Evolutionary conservation across 202 grass and related monocot species (phyloP).

Genomic region (Setaria italica): DNA sequence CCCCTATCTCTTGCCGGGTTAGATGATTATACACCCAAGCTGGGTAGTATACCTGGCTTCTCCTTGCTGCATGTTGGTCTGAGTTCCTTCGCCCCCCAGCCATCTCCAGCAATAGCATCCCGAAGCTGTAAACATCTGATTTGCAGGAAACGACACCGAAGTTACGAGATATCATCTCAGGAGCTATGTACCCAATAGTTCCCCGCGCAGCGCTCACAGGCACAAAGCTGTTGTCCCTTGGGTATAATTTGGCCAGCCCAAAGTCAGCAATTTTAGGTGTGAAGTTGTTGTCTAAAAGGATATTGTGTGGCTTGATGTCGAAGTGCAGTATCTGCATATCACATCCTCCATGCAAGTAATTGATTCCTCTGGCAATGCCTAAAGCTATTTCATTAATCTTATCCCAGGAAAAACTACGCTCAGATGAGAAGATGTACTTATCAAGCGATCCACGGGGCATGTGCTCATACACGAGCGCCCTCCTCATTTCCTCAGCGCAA

Average conservation of each 20-base stretch:
- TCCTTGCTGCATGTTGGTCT: background rate
- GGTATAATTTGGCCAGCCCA: conserved; percentile 58
- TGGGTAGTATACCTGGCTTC: conserved; percentile 40
- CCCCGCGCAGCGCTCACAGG: conserved; percentile 44
- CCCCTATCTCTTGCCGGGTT: background rate
- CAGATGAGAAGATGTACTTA: conserved; percentile 47
- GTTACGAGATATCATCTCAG: conserved; percentile 49
- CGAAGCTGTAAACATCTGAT: conserved; percentile 58
- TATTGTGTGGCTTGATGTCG: conserved; percentile 62
- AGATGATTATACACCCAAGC: conserved; percentile 44
- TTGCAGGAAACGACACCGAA: conserved; percentile 52
- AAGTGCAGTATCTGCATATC: conserved; percentile 61
- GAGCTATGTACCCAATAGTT: conserved; percentile 56
- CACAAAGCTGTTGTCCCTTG: conserved; percentile 53
- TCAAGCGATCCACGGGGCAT: conserved; percentile 58
- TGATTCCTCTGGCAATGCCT: conserved; percentile 45
- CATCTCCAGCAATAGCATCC: conserved; percentile 56
- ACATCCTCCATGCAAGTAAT: conserved; percentile 56
- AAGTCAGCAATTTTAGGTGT: conserved; percentile 65
- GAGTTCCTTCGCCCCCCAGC: conserved; percentile 42
- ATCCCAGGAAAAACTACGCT: conserved; percentile 34
- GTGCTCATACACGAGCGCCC: conserved; percentile 57
- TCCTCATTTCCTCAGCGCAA: conserved; percentile 49
- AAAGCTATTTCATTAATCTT: conserved; percentile 39
- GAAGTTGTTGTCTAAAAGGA: conserved; percentile 58